phyloP scores from a whole-genome alignment of 1,284 basidiomycete genomes.

The Cystobasidium pallidum region DNA sequence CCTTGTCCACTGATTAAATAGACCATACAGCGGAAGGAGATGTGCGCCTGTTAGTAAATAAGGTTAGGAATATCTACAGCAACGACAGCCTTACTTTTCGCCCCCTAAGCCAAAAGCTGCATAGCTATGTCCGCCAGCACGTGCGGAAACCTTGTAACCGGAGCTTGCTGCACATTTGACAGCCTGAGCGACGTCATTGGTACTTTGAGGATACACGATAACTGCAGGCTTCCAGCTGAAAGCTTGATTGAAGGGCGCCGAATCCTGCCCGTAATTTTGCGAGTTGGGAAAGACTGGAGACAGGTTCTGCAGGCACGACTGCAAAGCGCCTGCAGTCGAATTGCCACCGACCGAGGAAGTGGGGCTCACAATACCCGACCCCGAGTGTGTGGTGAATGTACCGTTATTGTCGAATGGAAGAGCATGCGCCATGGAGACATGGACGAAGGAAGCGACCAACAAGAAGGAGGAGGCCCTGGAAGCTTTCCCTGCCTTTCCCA shows the following conservation, averaged over 20 bases:
- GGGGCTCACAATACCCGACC: neutral
- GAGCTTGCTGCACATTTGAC: conserved; percentile 51
- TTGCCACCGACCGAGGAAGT: conserved; percentile 8
- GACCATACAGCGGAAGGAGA: too few species aligned
- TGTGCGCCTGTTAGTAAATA: too few species aligned
- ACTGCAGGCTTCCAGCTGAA: conserved; percentile 55
- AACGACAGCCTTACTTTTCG: conserved; percentile 34
- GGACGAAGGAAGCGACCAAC: neutral
- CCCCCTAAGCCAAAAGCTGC: conserved; percentile 28
- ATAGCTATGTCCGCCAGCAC: conserved; percentile 26
- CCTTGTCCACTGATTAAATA: conserved; percentile 1
- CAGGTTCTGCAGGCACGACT: conserved; percentile 21
- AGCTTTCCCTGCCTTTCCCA: neutral
- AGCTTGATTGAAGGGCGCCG: conserved; percentile 55
- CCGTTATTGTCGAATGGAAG: neutral
- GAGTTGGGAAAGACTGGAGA: conserved; percentile 19
- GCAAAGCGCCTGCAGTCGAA: conserved; percentile 1
- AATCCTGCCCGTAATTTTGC: conserved; percentile 19
- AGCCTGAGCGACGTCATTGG: conserved; percentile 51
- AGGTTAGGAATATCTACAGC: too few species aligned
- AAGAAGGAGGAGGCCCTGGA: neutral
- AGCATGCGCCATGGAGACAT: neutral
- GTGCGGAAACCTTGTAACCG: conserved; percentile 21
- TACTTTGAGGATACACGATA: conserved; percentile 52
- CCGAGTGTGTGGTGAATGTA: neutral